Evolutionary conservation across 306 rosid genomes (phyloP), one percentile per base, ranked within the genome.

Genomic region (Hippophae rhamnoides): DNA sequence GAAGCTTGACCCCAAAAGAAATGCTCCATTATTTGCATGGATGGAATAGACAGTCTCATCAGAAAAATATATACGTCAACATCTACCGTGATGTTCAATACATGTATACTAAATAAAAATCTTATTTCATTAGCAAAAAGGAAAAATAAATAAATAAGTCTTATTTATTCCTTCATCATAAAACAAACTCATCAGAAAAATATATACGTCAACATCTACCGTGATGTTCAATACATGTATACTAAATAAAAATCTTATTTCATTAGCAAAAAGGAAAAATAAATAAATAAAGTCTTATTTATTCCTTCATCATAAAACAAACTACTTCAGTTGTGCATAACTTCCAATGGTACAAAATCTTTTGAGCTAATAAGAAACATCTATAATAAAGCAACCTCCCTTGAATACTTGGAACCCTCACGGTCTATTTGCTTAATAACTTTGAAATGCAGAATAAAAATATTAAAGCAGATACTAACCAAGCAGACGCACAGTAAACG

Each of bases 401-500:
- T 3, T 27, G 10, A 6, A 56, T 27, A 9, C 14, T 12, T 9
- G 45, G 8, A 56, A 0, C 38, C 13, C 3, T 41, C 8, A 12
- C 5, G 7, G 6, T 13, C 43, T 44, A 45, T 45, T 59, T 45
- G 42, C 52, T 26, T 8, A 42, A 23, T 49, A 49, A 13, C 53
- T 58, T 66, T 43, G 44, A 47, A 49, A 0, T 47, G 60, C 38
- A 10, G 7, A 10, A 51, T 9, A 59, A 46, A 42, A 48, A 62
- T 54, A 9, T 18, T 31, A 31, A 59, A 67, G 57, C 31, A 25
- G 14, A 62, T 44, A 60, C 84, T 76, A 61, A 93, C 99, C 99
- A 93, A 67, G 97, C 94, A 65, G 97, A 86, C 55, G 99, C 46
- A 47, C 97, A 93, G 65, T 93, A 88, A 43, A 61, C 82, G 14